Conservation (phyloP, 331 rosid species). For the Malus hybrid region DNA sequence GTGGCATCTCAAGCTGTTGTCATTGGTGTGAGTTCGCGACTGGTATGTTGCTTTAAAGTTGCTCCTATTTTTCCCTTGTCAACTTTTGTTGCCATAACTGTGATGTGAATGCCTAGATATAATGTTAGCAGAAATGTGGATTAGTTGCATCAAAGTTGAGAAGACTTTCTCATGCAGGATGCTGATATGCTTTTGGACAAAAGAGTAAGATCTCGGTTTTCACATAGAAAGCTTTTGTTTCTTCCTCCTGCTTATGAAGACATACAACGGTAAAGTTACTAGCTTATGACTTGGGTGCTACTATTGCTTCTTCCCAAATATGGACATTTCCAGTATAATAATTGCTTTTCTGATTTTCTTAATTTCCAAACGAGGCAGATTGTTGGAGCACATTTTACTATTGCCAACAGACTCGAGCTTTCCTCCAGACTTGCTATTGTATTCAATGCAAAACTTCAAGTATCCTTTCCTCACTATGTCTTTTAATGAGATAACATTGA, state of each 20-base stretch:
- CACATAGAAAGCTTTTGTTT: constrained; percentile 81
- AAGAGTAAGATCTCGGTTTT: constrained; percentile 92
- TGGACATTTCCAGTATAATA: background rate
- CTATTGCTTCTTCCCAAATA: constrained; percentile 4
- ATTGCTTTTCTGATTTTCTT: constrained; percentile 13
- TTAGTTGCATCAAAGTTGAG: background rate
- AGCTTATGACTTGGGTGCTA: constrained; percentile 2
- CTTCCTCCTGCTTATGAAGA: constrained; percentile 71
- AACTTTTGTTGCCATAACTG: background rate
- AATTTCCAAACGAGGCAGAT: constrained; percentile 37
- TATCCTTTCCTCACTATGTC: constrained; percentile 46
- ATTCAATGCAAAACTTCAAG: constrained; percentile 59
- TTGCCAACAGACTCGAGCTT: constrained; percentile 61
- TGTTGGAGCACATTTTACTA: constrained; percentile 58
- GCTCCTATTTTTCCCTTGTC: background rate
- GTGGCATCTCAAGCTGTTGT: constrained; percentile 87
- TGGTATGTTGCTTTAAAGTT: constrained; percentile 46
- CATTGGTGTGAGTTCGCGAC: constrained; percentile 74
- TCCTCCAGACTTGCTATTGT: constrained; percentile 55
- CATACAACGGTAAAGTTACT: constrained; percentile 37
- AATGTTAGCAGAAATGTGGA: background rate
- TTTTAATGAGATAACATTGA: background rate
- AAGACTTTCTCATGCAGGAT: constrained; percentile 45
- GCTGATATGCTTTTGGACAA: constrained; percentile 93
- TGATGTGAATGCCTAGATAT: background rate